Percentiles rank a stretch among this genome's conserved stretches.
These are phyloP conservation scores for Corymbia calophylla DNA, from an alignment of 441 rosid genomes.

Conservation along the genomic window DNA sequence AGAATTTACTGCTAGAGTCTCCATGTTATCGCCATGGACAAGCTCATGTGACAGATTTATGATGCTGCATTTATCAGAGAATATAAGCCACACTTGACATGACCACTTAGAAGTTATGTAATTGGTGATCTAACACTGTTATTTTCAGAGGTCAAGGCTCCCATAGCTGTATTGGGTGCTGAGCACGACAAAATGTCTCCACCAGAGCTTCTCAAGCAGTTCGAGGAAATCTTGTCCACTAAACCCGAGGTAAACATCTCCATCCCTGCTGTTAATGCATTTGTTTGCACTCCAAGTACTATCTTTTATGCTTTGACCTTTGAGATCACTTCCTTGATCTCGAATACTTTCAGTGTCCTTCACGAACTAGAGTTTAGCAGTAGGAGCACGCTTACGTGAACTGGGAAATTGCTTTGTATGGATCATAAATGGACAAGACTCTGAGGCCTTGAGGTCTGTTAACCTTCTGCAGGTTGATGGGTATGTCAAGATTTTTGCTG, in stretches of 20 bases:
- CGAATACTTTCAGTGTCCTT: background rate
- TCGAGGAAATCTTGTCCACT: slow-evolving; percentile 1
- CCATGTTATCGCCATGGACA: background rate
- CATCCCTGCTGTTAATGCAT: background rate
- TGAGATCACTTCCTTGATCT: background rate
- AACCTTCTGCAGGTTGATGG: background rate
- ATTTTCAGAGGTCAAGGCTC: background rate
- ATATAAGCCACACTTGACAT: background rate
- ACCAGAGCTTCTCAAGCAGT: slow-evolving; percentile 15
- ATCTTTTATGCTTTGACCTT: background rate
- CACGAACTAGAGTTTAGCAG: background rate
- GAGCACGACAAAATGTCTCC: slow-evolving; percentile 8
- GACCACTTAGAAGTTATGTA: background rate
- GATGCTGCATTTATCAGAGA: background rate
- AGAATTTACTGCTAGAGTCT: background rate
- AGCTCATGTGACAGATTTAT: background rate
- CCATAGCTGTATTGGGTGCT: slow-evolving; percentile 6
- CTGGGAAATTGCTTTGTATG: background rate
- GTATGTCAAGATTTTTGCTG: slow-evolving; percentile 12
- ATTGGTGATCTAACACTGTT: too few species aligned
- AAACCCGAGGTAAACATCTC: slow-evolving; percentile 7
- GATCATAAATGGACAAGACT: background rate
- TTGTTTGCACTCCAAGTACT: background rate
- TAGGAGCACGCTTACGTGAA: background rate
- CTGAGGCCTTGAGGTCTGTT: background rate